phyloP scores from a whole-genome alignment of 768 basidiomycete genomes.

The Porphyrellus cyaneotinctus region DNA sequence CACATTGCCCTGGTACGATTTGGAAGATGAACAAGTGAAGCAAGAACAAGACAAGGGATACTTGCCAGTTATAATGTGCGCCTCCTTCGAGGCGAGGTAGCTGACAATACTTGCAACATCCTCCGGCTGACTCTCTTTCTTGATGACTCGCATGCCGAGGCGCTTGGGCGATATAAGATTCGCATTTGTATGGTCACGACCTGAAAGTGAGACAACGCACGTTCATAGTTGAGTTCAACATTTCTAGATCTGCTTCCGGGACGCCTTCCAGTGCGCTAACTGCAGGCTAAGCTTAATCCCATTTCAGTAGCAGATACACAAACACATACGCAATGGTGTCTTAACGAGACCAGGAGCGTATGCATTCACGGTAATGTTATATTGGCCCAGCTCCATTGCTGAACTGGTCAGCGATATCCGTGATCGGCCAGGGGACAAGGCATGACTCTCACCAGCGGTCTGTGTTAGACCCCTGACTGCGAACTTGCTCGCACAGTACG shows the following conservation, averaged over 20 bases:
- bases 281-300: not conserved
- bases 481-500: slow-evolving; percentile 37
- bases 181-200: no score
- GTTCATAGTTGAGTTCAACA: not conserved
- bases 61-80: slow-evolving; percentile 35
- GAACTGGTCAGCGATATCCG: not conserved
- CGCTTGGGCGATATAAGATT: not conserved
- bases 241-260: not conserved
- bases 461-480: slow-evolving; percentile 40
- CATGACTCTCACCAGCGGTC: slow-evolving; percentile 24
- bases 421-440: not conserved
- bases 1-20: slow-evolving; percentile 16
- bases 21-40: not conserved
- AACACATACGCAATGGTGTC: slow-evolving; percentile 27
- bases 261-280: not conserved
- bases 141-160: slow-evolving; percentile 2
- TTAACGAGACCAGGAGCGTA: slow-evolving; percentile 35
- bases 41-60: not conserved
- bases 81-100: slow-evolving; percentile 32
- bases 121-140: slow-evolving; percentile 27
- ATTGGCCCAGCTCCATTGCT: slow-evolving; percentile 26
- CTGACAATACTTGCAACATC: slow-evolving; percentile 32
- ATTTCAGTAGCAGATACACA: not conserved
- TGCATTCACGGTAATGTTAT: slow-evolving; percentile 36
- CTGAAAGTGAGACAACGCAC: not conserved